Base-by-base conservation (phyloP, 306 rosid species). In the Erythrophleum fordii region DNA sequence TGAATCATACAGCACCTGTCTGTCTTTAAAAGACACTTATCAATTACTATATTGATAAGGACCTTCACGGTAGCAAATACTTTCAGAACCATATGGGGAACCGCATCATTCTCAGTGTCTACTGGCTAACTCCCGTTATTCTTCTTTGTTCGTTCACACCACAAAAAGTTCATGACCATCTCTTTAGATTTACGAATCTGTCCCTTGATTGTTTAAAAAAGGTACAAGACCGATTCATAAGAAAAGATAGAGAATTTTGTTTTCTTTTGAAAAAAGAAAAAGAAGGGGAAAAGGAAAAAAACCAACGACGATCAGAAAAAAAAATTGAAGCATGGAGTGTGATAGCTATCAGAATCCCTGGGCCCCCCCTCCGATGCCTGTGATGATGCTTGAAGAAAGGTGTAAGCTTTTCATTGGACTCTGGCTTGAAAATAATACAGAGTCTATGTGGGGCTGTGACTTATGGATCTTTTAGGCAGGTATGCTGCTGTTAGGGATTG, bases 1-100 rank as follows among this genome's bases (percentile, higher is more conserved):
- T 78, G 56, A 72, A 46, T 72, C 64, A 76, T 76, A 20, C 45
- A 44, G 75, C 56, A 72, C 14, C 4, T 59, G n/a, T 48, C 14
- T 20, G 14, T 69, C 3, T 20, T 23, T 76, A 12, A 23, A 31
- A 22, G 75, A n/a, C n/a, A 72, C 44, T 22, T 37, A 34, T 39
- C 17, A 44, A 73, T 72, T 28, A 55, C 22, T 11, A 9, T 18
- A 14, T 35, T 48, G 81, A 81, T 51, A 75, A 67, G 64, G 77
- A 76, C 65, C 52, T 56, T 67, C 44, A 17, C 34, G 72, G 77
- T 41, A 35, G 46, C 66, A 46, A 81, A 56, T 69, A 25, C 18
- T 58, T 8, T 51, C 78, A 59, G 52, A 44, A 44, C 55, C 42
- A 25, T 23, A 16, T 17, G 26, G 67, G 75, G 67, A 67, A 52